Base-by-base conservation (phyloP, 257 asterid genomes). In the Osmanthus fragrans region DNA sequence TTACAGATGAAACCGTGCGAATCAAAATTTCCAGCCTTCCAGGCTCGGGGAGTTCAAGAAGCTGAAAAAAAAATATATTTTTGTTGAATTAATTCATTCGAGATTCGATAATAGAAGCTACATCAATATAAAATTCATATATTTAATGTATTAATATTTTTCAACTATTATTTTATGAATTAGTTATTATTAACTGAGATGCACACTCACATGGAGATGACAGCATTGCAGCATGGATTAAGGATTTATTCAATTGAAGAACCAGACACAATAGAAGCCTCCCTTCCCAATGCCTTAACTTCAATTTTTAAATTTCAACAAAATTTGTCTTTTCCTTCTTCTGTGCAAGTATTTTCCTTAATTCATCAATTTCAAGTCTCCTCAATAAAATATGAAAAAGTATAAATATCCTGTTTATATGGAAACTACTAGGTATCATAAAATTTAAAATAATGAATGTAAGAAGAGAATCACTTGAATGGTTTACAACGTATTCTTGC, bases 211-310 rank as follows among this genome's bases (percentile, higher is more conserved):
- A 86, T 87, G 92, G 90, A 86, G 82, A 80, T 82, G 84, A 82
- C 78, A 47, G 87, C 83, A 76, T 70, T n/a, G 85, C 80, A 87
- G 88, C 89, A 81, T 70, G 79, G 83, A 77, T 80, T 80, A 73
- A 70, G 85, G 87, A 63, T 81, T 76, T 79, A 49, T 54, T 70
- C 69, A 63, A 63, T 72, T 70, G n/a, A 79, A 77, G 84, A 76
- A 87, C 71, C 85, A 77, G 76, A 82, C 84, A 89, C 87, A 84
- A 88, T 82, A 84, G 91, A 84, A 90, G 80, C 80, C 82, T 84
- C 86, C 40, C 84, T 77, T 82, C 82, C 86, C 84, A 58, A 58
- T 75, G 83, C 81, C 75, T 78, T 30, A 7, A 68, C 75, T 76
- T 73, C 54, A 70, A 23, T 23, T 64, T 73, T 76, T 47, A 65